These are phyloP conservation scores for Circinella minor DNA, from an alignment of 371 early-diverging fungal species.

Conservation along the genomic window DNA sequence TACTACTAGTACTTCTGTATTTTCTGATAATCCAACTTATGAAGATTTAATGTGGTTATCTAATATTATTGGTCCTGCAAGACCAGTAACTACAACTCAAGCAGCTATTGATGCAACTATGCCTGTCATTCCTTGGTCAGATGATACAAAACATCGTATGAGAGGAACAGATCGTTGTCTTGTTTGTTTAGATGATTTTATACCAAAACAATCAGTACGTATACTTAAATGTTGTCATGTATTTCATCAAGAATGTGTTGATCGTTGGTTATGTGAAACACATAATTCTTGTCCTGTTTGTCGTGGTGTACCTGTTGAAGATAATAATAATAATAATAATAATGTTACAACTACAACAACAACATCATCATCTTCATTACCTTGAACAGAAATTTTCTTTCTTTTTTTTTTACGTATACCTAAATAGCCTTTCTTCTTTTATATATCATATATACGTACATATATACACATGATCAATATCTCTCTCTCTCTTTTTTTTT, in stretches of 20 bases:
- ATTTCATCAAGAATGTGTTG: conserved; percentile 87
- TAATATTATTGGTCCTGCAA: conserved; percentile 62
- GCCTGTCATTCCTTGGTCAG: conserved; percentile 41
- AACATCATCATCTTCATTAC: too few species aligned
- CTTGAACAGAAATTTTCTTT: too few species aligned
- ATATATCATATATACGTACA: too few species aligned
- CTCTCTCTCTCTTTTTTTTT: too few species aligned
- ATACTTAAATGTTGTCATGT: conserved; percentile 79
- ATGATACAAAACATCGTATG: conserved; percentile 29
- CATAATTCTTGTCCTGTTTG: conserved; percentile 55
- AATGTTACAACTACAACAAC: too few species aligned
- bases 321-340: neutral
- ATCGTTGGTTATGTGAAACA: conserved; percentile 73
- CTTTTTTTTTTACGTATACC: too few species aligned
- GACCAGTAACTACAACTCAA: conserved; percentile 59
- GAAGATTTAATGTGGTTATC: conserved; percentile 65
- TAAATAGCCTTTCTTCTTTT: too few species aligned
- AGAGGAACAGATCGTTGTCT: conserved; percentile 37
- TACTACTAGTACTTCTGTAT: neutral
- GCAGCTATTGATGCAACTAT: conserved; percentile 50
- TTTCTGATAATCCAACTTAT: conserved; percentile 51
- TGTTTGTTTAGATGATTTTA: conserved; percentile 77
- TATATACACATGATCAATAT: too few species aligned
- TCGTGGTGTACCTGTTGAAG: conserved; percentile 45
- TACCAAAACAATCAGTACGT: conserved; percentile 65